These are phyloP conservation scores for Aspergillus novofumigatus DNA, from an alignment of 2,329 filamentous ascomycete genomes.

Conservation along the genomic window DNA sequence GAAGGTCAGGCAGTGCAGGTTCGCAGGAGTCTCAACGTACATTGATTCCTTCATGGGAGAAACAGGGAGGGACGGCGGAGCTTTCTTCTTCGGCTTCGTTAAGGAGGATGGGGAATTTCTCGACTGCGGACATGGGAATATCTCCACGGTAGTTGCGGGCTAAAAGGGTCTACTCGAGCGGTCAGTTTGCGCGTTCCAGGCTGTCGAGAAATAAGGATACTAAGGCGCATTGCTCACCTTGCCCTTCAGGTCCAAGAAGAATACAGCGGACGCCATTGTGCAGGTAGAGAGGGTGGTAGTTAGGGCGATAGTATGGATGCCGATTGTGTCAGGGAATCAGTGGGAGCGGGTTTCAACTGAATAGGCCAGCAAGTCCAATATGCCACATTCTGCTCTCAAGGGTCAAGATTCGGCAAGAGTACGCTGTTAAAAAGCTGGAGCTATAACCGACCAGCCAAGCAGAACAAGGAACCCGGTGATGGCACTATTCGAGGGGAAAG, in stretches of 20 bases:
- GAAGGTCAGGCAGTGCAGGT: constrained; percentile 2
- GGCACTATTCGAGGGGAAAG: neutral
- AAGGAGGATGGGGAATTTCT: constrained; percentile 93
- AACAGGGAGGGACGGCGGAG: constrained; percentile 93
- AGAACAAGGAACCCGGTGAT: neutral
- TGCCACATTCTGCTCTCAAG: constrained; percentile 12
- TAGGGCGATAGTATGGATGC: constrained; percentile 5
- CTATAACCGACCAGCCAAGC: neutral
- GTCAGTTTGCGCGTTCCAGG: constrained; percentile 16
- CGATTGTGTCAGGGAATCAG: constrained; percentile 2
- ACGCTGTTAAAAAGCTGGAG: too few relatives aligned
- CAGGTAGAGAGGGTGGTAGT: constrained; percentile 13
- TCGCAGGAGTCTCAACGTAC: constrained; percentile 51
- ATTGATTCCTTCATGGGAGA: constrained; percentile 98
- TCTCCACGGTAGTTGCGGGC: constrained; percentile 98
- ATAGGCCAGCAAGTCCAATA: constrained; percentile 21
- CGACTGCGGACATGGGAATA: constrained; percentile 97
- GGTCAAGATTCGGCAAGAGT: neutral
- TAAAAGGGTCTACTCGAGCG: constrained; percentile 71
- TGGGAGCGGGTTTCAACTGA: constrained; percentile 14
- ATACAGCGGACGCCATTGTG: constrained; percentile 91
- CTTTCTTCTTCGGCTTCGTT: constrained; percentile 99
- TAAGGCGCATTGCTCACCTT: constrained; percentile 62
- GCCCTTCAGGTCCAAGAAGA: constrained; percentile 99
- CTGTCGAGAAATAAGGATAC: constrained; percentile 2